These are phyloP conservation scores for Ramalina peruviana DNA, from an alignment of 495 filamentous ascomycete species.

Conservation along the genomic window DNA sequence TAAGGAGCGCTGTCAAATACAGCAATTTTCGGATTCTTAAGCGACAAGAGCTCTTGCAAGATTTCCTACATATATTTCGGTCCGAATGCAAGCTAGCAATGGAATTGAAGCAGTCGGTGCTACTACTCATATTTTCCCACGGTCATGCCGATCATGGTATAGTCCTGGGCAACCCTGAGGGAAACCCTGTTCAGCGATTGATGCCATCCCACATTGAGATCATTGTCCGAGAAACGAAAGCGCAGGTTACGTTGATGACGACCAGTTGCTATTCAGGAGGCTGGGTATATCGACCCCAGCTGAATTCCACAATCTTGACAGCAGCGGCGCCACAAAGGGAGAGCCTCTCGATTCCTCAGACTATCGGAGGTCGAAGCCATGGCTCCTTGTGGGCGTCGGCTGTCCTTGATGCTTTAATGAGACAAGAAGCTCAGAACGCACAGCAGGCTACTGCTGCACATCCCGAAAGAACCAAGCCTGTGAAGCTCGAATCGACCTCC, in stretches of 20 bases:
- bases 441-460: background rate
- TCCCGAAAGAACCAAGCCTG: background rate
- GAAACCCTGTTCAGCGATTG: background rate
- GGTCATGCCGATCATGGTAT: background rate
- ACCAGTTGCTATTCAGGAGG: slow-evolving; percentile 15
- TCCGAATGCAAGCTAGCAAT: background rate
- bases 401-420: slow-evolving; percentile 3
- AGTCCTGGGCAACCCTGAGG: background rate
- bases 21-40: background rate
- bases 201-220: background rate
- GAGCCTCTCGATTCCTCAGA: slow-evolving; percentile 3
- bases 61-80: background rate
- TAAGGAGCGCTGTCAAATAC: background rate
- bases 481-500: background rate
- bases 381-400: slow-evolving; percentile 4
- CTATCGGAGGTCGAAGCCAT: slow-evolving; percentile 1
- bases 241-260: slow-evolving; percentile 11
- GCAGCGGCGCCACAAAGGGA: background rate
- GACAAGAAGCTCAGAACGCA: background rate
- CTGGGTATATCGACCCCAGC: slow-evolving; percentile 5
- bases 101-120: background rate
- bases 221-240: background rate
- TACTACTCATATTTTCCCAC: background rate
- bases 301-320: slow-evolving; percentile 8
- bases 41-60: background rate